Evolutionary conservation across 2,329 filamentous ascomycete species (phyloP).

Genomic region (Diaporthe vaccinii): DNA sequence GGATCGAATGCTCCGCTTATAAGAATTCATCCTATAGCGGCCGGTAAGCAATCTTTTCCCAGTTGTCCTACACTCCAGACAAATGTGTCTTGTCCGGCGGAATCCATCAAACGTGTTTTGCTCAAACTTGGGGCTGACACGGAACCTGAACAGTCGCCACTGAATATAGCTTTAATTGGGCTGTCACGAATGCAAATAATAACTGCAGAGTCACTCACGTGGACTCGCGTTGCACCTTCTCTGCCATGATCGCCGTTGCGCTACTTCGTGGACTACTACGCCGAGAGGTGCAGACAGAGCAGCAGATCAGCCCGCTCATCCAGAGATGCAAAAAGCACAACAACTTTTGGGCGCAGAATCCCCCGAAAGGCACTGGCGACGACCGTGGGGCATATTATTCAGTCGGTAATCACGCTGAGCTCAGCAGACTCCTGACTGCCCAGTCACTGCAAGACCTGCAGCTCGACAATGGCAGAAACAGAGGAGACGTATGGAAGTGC

Average conservation of each 20-base stretch:
- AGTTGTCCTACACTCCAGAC: neutral
- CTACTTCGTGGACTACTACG: constrained; percentile 4
- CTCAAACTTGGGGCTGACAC: neutral
- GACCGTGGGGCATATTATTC: neutral
- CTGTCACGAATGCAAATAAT: fast-evolving
- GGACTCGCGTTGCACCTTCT: neutral
- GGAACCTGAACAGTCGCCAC: neutral
- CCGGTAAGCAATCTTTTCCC: neutral
- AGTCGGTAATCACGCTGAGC: neutral
- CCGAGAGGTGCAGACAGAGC: neutral
- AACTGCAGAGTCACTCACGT: neutral
- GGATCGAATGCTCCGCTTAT: constrained; percentile 13
- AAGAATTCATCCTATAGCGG: constrained; percentile 6
- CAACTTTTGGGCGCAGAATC: neutral
- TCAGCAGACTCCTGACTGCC: constrained; percentile 9
- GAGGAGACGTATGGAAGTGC: neutral
- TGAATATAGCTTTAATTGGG: no score
- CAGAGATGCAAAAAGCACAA: neutral
- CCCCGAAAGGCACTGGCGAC: no score
- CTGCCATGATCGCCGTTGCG: neutral
- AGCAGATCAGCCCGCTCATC: constrained; percentile 1
- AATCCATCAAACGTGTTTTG: neutral
- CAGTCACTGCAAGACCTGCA: constrained; percentile 5
- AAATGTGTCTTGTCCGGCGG: neutral
- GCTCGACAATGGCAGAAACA: neutral